phyloP scores from a whole-genome alignment of 768 basidiomycete genomes.

The Mycena kentingensis region DNA sequence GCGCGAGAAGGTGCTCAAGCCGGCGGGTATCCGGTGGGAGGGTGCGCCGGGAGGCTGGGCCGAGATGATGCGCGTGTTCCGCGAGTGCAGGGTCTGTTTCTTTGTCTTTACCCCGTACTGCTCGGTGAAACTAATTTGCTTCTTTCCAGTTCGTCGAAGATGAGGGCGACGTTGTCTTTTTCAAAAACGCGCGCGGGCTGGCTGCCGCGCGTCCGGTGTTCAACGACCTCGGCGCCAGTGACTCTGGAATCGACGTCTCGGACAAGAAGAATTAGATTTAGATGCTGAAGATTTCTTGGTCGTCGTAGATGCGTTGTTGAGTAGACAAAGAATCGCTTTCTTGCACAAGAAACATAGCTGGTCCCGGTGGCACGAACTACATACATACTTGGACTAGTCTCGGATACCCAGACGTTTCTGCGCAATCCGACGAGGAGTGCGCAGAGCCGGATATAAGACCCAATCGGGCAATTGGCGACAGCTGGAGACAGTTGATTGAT shows the following conservation, averaged over 20 bases:
- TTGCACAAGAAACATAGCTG: too few species aligned
- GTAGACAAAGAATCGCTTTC: too few species aligned
- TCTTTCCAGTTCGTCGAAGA: slow-evolving; percentile 84
- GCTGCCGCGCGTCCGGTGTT: slow-evolving; percentile 70
- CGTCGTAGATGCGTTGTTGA: too few species aligned
- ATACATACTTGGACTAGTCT: too few species aligned
- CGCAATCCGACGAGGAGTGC: too few species aligned
- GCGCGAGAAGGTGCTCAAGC: slow-evolving; percentile 64
- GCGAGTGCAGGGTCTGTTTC: slow-evolving; percentile 68
- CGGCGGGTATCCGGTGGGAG: slow-evolving; percentile 61
- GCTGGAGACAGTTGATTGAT: too few species aligned
- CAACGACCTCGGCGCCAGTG: slow-evolving; percentile 52
- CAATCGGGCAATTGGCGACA: too few species aligned
- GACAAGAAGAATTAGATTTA: not conserved
- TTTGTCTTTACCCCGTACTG: not conserved
- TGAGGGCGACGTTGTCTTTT: slow-evolving; percentile 87
- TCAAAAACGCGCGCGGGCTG: slow-evolving; percentile 83
- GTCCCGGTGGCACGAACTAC: too few species aligned
- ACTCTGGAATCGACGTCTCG: slow-evolving; percentile 50
- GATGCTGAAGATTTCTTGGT: too few species aligned
- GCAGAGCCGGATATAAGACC: too few species aligned
- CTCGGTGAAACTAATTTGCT: not conserved
- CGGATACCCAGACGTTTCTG: too few species aligned
- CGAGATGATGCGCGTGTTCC: slow-evolving; percentile 76
- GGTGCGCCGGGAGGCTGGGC: slow-evolving; percentile 77